These are phyloP conservation scores for Petunia axillaris DNA, from an alignment of 257 asterid species.

Conservation along the genomic window DNA sequence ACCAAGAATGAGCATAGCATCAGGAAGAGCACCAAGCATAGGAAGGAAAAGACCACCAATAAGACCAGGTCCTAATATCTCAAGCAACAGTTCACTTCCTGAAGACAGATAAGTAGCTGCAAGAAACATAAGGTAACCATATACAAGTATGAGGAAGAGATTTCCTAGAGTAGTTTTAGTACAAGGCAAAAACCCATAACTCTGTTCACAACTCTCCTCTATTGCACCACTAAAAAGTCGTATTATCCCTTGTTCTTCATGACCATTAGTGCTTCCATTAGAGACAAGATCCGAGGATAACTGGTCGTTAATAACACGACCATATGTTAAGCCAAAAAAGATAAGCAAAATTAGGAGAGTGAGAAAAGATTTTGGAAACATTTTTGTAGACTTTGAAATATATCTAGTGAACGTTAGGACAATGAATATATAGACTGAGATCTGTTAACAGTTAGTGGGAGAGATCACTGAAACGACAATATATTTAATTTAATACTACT, in stretches of 20 bases:
- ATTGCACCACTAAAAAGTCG: constrained; percentile 42
- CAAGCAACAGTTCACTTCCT: constrained; percentile 89
- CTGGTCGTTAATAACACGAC: constrained; percentile 50
- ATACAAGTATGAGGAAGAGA: constrained; percentile 63
- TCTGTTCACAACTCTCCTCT: constrained; percentile 77
- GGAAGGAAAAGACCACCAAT: constrained; percentile 90
- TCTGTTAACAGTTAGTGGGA: background rate
- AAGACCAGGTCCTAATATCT: constrained; percentile 86
- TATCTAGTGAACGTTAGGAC: background rate
- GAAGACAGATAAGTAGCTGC: constrained; percentile 77
- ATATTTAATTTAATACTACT: background rate
- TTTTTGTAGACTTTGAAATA: background rate
- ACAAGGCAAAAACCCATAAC: constrained; percentile 90
- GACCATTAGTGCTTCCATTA: constrained; percentile 39
- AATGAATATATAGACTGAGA: background rate
- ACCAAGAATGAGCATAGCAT: constrained; percentile 93
- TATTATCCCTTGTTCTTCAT: constrained; percentile 25
- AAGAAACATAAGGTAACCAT: constrained; percentile 79
- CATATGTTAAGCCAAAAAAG: constrained; percentile 49
- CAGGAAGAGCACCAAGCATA: constrained; percentile 95
- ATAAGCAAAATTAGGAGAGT: constrained; percentile 39
- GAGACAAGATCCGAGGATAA: constrained; percentile 51
- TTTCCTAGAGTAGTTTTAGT: constrained; percentile 72
- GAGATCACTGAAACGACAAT: background rate
- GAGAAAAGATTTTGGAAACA: constrained; percentile 13